Conservation (phyloP, 768 basidiomycete genomes). For the Xerocomus potaroensis region DNA sequence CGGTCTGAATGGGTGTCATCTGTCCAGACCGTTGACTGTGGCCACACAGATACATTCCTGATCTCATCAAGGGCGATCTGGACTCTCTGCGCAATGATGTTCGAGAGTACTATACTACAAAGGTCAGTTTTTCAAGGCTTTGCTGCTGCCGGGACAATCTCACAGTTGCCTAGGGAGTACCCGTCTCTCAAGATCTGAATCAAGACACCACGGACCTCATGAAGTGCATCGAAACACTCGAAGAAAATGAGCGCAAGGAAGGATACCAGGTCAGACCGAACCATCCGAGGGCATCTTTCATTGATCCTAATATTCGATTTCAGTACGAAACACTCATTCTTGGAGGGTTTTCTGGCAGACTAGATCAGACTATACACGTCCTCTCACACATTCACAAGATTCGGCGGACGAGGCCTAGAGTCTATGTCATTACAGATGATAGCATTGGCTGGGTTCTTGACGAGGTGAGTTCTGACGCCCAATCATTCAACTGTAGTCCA, state of each 20-base stretch:
- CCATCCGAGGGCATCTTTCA: not conserved
- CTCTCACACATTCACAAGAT: conserved; percentile 83
- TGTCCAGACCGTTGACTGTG: not conserved
- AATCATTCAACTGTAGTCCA: not conserved
- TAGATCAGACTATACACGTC: conserved; percentile 93
- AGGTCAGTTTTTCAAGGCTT: conserved; percentile 38
- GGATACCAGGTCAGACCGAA: conserved; percentile 33
- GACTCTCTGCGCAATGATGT: conserved; percentile 85
- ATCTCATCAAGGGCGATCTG: conserved; percentile 90
- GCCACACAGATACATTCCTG: conserved; percentile 60
- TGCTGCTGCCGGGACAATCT: not conserved
- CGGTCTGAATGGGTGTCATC: conserved; percentile 1
- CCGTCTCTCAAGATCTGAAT: conserved; percentile 60
- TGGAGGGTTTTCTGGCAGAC: conserved; percentile 84
- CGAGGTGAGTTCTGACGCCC: conserved; percentile 42
- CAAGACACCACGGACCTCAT: conserved; percentile 92
- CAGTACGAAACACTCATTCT: conserved; percentile 72
- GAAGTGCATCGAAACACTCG: conserved; percentile 76
- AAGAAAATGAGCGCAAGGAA: conserved; percentile 49
- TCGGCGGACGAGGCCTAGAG: conserved; percentile 49
- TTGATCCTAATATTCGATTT: conserved; percentile 12
- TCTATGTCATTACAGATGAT: conserved; percentile 85
- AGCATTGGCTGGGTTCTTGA: conserved; percentile 89
- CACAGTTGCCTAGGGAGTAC: conserved; percentile 51
- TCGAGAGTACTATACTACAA: conserved; percentile 54